phyloP scores from a whole-genome alignment of 371 early-diverging fungal species.

The Capillidium heterosporum region DNA sequence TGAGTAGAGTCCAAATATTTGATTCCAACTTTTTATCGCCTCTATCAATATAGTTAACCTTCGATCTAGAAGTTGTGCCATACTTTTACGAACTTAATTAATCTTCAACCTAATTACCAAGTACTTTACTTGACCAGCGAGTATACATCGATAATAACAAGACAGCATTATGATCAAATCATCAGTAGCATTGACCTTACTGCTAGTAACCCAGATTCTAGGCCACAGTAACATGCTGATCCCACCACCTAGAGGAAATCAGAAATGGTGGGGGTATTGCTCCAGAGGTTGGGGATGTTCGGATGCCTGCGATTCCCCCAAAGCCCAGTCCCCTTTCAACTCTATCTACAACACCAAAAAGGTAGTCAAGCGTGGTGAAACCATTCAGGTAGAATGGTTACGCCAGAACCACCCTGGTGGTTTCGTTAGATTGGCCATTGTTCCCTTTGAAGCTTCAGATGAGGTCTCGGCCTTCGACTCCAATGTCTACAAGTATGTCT shows the following conservation, averaged over 20 bases:
- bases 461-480: constrained; percentile 25
- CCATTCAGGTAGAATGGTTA: constrained; percentile 23
- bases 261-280: constrained; percentile 1
- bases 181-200: too few species aligned
- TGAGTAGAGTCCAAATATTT: too few species aligned
- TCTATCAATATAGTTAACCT: too few species aligned
- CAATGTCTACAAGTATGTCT: constrained; percentile 23
- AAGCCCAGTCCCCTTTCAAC: neutral
- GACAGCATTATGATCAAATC: too few species aligned
- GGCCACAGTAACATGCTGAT: constrained; percentile 2
- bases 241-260: constrained; percentile 1
- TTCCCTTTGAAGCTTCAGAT: constrained; percentile 27
- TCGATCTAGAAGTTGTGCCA: too few species aligned
- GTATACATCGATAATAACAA: too few species aligned
- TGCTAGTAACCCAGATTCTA: neutral
- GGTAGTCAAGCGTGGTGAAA: constrained; percentile 18
- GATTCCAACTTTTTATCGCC: too few species aligned
- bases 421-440: constrained; percentile 33
- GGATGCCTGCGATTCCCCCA: neutral
- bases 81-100: too few species aligned
- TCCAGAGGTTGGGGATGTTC: neutral
- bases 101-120: too few species aligned
- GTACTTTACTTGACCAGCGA: too few species aligned
- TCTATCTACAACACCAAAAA: neutral
- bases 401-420: constrained; percentile 41